Conservation (phyloP, 495 filamentous ascomycete species). For the Ramalina intermedia region DNA sequence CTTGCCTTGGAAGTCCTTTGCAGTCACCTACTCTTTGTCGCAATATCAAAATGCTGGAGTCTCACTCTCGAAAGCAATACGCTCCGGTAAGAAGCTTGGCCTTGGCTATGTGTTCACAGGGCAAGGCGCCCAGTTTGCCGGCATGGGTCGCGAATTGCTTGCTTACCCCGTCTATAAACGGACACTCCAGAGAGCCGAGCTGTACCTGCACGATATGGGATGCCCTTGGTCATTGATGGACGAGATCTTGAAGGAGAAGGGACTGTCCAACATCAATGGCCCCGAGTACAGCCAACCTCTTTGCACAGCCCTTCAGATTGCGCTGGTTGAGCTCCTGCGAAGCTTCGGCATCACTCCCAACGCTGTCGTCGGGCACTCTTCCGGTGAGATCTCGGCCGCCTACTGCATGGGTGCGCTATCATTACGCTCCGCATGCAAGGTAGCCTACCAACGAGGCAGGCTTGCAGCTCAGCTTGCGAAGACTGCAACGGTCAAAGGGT, state of each 20-base stretch:
- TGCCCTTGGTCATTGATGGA: slow-evolving; percentile 3
- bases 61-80: not conserved
- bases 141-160: slow-evolving; percentile 7
- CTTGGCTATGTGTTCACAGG: slow-evolving; percentile 10
- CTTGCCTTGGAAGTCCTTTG: slow-evolving; percentile 18
- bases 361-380: slow-evolving; percentile 31
- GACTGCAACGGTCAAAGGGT: slow-evolving; percentile 22
- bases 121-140: slow-evolving; percentile 10
- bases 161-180: not conserved
- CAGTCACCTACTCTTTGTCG: not conserved
- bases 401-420: slow-evolving; percentile 33
- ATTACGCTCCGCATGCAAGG: slow-evolving; percentile 7
- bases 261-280: slow-evolving; percentile 11
- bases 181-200: not conserved
- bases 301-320: slow-evolving; percentile 22
- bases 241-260: not conserved
- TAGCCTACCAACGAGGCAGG: slow-evolving; percentile 22
- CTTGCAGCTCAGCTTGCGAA: not conserved
- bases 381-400: slow-evolving; percentile 42
- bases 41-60: slow-evolving; percentile 10
- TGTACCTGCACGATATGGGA: not conserved
- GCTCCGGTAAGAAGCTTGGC: not conserved
- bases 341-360: slow-evolving; percentile 12
- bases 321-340: slow-evolving; percentile 16
- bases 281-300: slow-evolving; percentile 16